Conservation (phyloP, 257 asterid species). For the Echium plantagineum region DNA sequence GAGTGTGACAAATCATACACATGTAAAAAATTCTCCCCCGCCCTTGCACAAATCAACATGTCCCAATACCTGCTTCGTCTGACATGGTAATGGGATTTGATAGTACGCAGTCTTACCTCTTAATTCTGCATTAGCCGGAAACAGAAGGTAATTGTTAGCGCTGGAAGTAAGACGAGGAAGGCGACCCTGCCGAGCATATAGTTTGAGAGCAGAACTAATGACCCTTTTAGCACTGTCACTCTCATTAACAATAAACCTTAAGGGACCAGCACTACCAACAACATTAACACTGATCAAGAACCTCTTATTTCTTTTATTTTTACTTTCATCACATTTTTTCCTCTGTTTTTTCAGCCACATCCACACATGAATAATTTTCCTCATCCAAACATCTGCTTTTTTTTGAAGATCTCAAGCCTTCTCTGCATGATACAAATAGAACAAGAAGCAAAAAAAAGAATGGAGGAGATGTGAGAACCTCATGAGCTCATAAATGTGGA, state of each 20-base stretch:
- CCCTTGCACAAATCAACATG: too few species aligned
- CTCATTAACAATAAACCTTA: constrained; percentile 39
- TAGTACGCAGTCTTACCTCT: constrained; percentile 5
- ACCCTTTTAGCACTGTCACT: constrained; percentile 34
- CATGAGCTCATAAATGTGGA: background rate
- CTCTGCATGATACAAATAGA: too few species aligned
- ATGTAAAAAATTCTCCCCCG: too few species aligned
- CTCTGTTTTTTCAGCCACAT: background rate
- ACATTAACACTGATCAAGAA: constrained; percentile 37
- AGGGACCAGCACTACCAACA: constrained; percentile 51
- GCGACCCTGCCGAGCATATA: constrained; percentile 40
- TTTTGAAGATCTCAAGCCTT: too few species aligned
- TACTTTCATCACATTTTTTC: constrained; percentile 2
- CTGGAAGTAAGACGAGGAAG: constrained; percentile 46
- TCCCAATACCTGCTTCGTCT: too few species aligned
- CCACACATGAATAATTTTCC: background rate
- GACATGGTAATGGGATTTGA: too few species aligned
- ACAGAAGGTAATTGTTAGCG: constrained; percentile 24
- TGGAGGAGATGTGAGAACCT: background rate
- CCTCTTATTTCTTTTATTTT: constrained; percentile 7
- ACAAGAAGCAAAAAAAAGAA: background rate
- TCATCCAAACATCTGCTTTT: background rate
- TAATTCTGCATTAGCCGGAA: constrained; percentile 29
- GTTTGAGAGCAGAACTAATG: constrained; percentile 26
- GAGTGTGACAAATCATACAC: too few species aligned